Conservation (phyloP, 306 rosid genomes). For the Quercus aquifolioides region DNA sequence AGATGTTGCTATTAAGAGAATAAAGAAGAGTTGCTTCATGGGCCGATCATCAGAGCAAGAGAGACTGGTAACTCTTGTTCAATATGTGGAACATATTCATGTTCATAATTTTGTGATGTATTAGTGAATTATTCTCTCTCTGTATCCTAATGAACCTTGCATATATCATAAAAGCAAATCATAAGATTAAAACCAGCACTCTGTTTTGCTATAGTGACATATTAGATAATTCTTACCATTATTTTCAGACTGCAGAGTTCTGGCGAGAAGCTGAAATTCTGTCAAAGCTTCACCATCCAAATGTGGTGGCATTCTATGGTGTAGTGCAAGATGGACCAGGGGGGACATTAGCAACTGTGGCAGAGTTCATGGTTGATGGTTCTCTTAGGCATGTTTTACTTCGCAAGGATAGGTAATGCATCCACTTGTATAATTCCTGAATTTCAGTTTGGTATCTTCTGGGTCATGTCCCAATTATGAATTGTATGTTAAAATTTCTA, state of each 20-base stretch:
- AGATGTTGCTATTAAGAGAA: slow-evolving; percentile 94
- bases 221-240: slow-evolving; percentile 21
- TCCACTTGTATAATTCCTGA: slow-evolving; percentile 4
- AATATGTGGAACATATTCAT: slow-evolving; percentile 5
- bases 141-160: background rate
- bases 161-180: background rate
- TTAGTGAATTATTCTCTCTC: background rate
- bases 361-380: slow-evolving; percentile 91
- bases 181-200: background rate
- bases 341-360: slow-evolving; percentile 75
- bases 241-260: slow-evolving; percentile 69
- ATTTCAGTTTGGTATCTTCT: slow-evolving; percentile 15
- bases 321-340: slow-evolving; percentile 94
- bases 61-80: slow-evolving; percentile 64
- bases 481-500: background rate
- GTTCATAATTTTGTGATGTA: background rate
- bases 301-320: slow-evolving; percentile 90
- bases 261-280: slow-evolving; percentile 95
- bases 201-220: background rate
- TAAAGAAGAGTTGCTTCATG: slow-evolving; percentile 88
- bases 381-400: slow-evolving; percentile 85
- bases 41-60: slow-evolving; percentile 91
- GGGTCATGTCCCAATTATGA: background rate
- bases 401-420: slow-evolving; percentile 77
- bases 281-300: slow-evolving; percentile 94